Evolutionary conservation across 345 rosid genomes (phyloP).

Genomic region (Camelina neglecta): DNA sequence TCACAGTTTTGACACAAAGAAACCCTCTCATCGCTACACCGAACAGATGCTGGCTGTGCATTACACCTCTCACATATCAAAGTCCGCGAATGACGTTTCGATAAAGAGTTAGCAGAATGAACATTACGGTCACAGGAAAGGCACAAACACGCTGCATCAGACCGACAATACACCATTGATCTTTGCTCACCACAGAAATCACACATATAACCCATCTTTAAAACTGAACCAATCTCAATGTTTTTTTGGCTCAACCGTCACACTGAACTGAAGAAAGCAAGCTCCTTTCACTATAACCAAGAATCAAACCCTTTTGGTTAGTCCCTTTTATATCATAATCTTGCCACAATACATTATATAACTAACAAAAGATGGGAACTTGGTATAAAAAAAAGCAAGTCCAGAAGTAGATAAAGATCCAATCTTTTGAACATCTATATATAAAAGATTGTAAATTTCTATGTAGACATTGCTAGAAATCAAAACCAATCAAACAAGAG

Average conservation of each 20-base stretch:
- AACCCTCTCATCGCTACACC: constrained; percentile 69
- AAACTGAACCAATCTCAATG: constrained; percentile 27
- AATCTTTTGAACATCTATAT: neutral
- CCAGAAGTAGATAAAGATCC: constrained; percentile 3
- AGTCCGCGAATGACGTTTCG: constrained; percentile 84
- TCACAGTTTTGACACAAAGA: constrained; percentile 95
- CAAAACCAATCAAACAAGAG: neutral
- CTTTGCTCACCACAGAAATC: constrained; percentile 91
- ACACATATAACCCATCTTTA: constrained; percentile 82
- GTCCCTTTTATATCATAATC: constrained; percentile 15
- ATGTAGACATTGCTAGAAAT: neutral
- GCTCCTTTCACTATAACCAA: constrained; percentile 32
- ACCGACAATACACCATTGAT: constrained; percentile 88
- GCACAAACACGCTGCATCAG: constrained; percentile 89
- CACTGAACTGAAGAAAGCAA: constrained; percentile 22
- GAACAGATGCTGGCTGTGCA: constrained; percentile 73
- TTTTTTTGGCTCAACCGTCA: constrained; percentile 28
- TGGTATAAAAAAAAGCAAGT: constrained; percentile 27
- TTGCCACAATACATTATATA: neutral
- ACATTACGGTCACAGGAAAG: constrained; percentile 91
- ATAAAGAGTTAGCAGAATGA: constrained; percentile 91
- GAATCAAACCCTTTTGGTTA: constrained; percentile 9
- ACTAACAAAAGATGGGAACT: constrained; percentile 25
- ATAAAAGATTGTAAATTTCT: neutral
- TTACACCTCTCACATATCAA: constrained; percentile 84